Conservation (phyloP, 2,329 filamentous ascomycete species). For the Ceratocystis variospora region DNA sequence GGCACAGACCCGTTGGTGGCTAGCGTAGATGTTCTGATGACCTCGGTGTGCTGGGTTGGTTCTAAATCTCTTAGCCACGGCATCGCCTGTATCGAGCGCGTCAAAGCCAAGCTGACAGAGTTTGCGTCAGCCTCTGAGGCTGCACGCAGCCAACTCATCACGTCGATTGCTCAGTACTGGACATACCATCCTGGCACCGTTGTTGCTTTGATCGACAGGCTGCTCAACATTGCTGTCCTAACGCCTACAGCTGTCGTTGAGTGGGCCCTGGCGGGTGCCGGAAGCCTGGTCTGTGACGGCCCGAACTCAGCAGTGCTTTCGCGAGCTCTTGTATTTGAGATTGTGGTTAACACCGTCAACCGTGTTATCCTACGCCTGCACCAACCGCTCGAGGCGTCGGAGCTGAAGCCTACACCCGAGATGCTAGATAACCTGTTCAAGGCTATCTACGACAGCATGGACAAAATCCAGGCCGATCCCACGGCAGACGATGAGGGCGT, state of each 20-base stretch:
- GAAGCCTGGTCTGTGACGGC: conserved; percentile 35
- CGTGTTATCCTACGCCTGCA: conserved; percentile 15
- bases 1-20: conserved; percentile 66
- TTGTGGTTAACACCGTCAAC: conserved; percentile 72
- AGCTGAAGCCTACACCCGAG: conserved; percentile 8
- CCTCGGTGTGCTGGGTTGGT: conserved; percentile 81
- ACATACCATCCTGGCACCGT: conserved; percentile 80
- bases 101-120: conserved; percentile 73
- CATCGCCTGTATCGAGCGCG: conserved; percentile 86
- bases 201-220: conserved; percentile 85
- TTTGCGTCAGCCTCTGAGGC: conserved; percentile 61
- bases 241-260: conserved; percentile 73
- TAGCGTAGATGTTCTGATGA: conserved; percentile 91
- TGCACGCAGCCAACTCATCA: conserved; percentile 76
- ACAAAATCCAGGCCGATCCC: conserved; percentile 59
- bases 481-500: conserved; percentile 39
- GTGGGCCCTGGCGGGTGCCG: conserved; percentile 59
- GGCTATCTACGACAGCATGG: conserved; percentile 46
- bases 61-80: conserved; percentile 95
- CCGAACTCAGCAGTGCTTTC: conserved; percentile 54
- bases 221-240: conserved; percentile 93
- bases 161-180: conserved; percentile 87
- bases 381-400: conserved; percentile 12
- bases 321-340: conserved; percentile 70
- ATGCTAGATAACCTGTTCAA: conserved; percentile 32